Conservation (phyloP, 2,329 filamentous ascomycete species). For the Fusarium sp. region DNA sequence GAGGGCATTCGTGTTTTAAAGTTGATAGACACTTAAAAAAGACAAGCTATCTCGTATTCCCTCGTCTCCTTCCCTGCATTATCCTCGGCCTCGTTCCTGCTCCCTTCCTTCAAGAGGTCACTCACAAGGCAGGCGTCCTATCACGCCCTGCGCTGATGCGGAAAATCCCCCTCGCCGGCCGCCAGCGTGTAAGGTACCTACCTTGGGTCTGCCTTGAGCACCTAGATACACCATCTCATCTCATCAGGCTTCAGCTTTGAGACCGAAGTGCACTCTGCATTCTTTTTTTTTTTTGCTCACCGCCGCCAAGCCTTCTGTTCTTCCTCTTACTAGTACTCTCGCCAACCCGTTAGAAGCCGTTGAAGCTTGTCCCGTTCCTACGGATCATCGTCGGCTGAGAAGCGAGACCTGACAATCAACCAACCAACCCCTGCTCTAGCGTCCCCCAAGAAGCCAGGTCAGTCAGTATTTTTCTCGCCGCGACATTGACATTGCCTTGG, state of each 20-base stretch:
- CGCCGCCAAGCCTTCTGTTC: neutral
- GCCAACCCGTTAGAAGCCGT: conserved; percentile 3
- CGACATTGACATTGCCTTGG: neutral
- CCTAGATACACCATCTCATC: neutral
- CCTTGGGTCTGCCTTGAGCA: neutral
- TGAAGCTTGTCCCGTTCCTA: neutral
- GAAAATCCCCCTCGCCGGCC: conserved; percentile 22
- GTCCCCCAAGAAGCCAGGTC: conserved; percentile 17
- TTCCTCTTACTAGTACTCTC: neutral
- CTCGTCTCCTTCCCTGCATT: neutral
- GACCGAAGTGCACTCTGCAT: neutral
- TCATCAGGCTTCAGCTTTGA: neutral
- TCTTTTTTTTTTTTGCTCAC: neutral
- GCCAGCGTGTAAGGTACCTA: neutral
- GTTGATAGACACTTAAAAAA: neutral
- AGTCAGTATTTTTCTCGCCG: conserved; percentile 8
- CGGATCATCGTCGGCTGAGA: conserved; percentile 28
- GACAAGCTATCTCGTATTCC: neutral
- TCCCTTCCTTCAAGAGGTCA: conserved; percentile 1
- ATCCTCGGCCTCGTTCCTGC: neutral
- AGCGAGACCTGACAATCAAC: conserved; percentile 7
- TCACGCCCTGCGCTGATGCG: conserved; percentile 6
- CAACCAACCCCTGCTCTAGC: conserved; percentile 23
- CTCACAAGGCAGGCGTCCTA: conserved; percentile 8
- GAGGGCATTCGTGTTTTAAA: neutral